phyloP scores from a whole-genome alignment of 345 rosid genomes.

The Linum trigynum region DNA sequence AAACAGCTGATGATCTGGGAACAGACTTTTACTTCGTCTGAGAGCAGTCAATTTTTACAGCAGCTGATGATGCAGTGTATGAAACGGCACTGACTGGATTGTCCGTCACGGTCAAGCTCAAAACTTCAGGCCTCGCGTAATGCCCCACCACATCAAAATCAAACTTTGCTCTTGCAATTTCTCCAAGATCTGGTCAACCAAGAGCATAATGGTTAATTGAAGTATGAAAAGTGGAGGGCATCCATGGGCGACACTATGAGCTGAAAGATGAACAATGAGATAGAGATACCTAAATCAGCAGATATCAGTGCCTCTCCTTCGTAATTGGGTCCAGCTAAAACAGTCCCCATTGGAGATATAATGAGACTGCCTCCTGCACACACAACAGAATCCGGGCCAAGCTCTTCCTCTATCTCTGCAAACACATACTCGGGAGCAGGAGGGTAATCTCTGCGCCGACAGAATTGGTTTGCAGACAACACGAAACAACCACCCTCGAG shows the following conservation, averaged over 20 bases:
- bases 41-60: slow-evolving; percentile 28
- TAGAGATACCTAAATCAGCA: slow-evolving; percentile 64
- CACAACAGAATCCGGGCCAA: slow-evolving; percentile 63
- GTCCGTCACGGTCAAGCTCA: slow-evolving; percentile 74
- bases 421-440: slow-evolving; percentile 78
- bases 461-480: slow-evolving; percentile 80
- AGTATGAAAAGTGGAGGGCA: not conserved
- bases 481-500: slow-evolving; percentile 96
- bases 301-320: slow-evolving; percentile 79
- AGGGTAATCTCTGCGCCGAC: slow-evolving; percentile 81
- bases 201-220: not conserved
- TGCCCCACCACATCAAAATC: slow-evolving; percentile 96
- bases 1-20: too few relatives aligned
- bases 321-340: slow-evolving; percentile 86
- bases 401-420: slow-evolving; percentile 53
- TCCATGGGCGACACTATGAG: not conserved
- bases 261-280: not conserved
- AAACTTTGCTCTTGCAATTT: slow-evolving; percentile 75
- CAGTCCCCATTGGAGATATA: slow-evolving; percentile 72
- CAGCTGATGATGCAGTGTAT: slow-evolving; percentile 35
- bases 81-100: slow-evolving; percentile 62
- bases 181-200: slow-evolving; percentile 66
- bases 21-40: slow-evolving; percentile 12
- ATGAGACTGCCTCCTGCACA: slow-evolving; percentile 91
- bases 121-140: slow-evolving; percentile 86